Conservation (phyloP, 805 yeast species). For the Saccharomyces jurei region DNA sequence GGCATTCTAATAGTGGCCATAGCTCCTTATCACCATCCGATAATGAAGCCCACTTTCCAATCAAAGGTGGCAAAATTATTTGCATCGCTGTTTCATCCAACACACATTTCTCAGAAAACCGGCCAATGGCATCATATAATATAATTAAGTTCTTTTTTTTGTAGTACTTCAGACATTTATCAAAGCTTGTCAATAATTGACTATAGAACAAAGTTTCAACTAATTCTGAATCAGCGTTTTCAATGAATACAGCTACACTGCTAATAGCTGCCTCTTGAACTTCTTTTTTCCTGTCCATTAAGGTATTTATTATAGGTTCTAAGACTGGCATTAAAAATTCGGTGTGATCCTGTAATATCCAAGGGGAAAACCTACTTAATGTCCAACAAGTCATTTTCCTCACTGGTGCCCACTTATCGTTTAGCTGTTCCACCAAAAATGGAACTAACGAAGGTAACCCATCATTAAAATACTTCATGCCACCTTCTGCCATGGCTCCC, state of each 20-base stretch:
- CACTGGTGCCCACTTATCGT: conserved; percentile 72
- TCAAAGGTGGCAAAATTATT: conserved; percentile 68
- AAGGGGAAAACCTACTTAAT: conserved; percentile 69
- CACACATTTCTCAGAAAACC: conserved; percentile 69
- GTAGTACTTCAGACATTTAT: conserved; percentile 65
- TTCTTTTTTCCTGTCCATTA: conserved; percentile 74
- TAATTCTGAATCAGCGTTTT: conserved; percentile 55
- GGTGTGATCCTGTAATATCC: conserved; percentile 72
- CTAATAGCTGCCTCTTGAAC: conserved; percentile 95
- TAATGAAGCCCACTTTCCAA: conserved; percentile 69
- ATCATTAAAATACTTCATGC: conserved; percentile 58
- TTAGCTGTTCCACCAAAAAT: conserved; percentile 69
- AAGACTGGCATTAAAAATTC: conserved; percentile 69
- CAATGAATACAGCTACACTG: conserved; percentile 77
- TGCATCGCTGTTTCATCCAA: conserved; percentile 51
- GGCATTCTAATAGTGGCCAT: conserved; percentile 89
- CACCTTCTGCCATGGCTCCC: conserved; percentile 92
- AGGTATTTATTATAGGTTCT: conserved; percentile 64
- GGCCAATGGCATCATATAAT: conserved; percentile 83
- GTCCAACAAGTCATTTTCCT: conserved; percentile 97
- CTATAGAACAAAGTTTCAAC: conserved; percentile 53
- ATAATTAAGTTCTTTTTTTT: conserved; percentile 75
- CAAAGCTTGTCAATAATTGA: conserved; percentile 61
- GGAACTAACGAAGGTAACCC: conserved; percentile 79
- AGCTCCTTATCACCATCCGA: conserved; percentile 74